Conservation (phyloP, 192 early-diverging fungal species). For the Phlyctochytrium bullatum region DNA sequence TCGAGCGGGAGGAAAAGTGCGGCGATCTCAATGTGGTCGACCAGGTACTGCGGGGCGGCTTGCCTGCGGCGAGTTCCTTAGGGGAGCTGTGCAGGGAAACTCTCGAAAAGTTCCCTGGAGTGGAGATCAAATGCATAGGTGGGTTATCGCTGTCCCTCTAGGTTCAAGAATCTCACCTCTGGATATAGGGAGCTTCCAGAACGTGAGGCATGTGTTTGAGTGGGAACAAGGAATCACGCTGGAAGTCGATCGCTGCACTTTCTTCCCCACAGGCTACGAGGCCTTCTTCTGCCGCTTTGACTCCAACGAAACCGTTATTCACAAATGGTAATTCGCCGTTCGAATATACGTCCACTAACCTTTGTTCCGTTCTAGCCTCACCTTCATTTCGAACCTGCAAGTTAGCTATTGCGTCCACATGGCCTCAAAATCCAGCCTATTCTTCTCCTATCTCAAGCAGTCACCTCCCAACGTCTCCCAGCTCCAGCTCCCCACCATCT, state of each 20-base stretch:
- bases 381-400: not conserved
- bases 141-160: not conserved
- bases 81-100: not conserved
- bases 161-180: not conserved
- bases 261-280: slow-evolving; percentile 2
- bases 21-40: not conserved
- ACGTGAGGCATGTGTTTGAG: not conserved
- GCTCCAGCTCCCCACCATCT: too few species aligned
- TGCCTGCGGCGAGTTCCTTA: not conserved
- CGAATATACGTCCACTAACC: too few species aligned
- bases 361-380: not conserved
- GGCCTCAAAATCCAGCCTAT: slow-evolving; percentile 7
- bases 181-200: not conserved
- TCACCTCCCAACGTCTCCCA: not conserved
- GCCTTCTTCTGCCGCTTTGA: slow-evolving; percentile 9
- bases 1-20: slow-evolving; percentile 1
- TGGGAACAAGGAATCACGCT: slow-evolving; percentile 1
- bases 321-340: slow-evolving; percentile 2
- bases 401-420: slow-evolving; percentile 9
- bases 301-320: slow-evolving; percentile 8
- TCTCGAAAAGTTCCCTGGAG: not conserved
- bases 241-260: slow-evolving; percentile 2
- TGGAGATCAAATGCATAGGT: not conserved
- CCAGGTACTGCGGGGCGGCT: not conserved
- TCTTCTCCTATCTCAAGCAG: slow-evolving; percentile 3